Base-by-base conservation (phyloP, 208 protist genomes). In the Trypanosoma brucei region DNA sequence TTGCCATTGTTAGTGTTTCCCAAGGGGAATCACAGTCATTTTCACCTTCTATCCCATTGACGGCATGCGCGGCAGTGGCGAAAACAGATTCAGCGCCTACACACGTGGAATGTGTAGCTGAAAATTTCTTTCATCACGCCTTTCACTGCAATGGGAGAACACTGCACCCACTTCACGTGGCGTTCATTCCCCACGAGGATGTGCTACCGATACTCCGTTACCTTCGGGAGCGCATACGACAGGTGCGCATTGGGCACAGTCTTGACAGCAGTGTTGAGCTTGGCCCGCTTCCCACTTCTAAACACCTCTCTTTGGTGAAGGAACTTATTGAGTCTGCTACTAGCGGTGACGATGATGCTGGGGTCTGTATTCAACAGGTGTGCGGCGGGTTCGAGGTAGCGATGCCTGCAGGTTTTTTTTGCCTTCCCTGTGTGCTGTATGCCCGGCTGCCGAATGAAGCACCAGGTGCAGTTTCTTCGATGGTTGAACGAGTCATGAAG, bases 321-420 rank as follows among this genome's bases (percentile, higher is more conserved):
- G 61, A 49, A 8, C 42, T 46, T n/a, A 37, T 76, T 13, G 62
- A 65, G 35, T 40, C 36, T 0, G 48, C 46, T 8, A 49, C 55
- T 5, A 64, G 49, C 11, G 54, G 50, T 35, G 33, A 51, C 33
- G 22, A 33, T 59, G n/a, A 14, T 39, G 22, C 22, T 22, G 48
- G 50, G 8, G 13, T 69, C 4, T 46, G 37, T 13, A 64, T 75
- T 51, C 50, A 66, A 35, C 75, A 81, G 33, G 75, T 72, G 0
- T 75, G 70, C 37, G 77, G 77, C 13, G 77, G 77, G 13, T 79
- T 79, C 62, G 74, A 71, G 6, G 61, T 61, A 1, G 65, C 64
- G 9, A 63, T 53, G 38, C 65, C 70, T 51, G 59, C 67, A 14
- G 66, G 71, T 9, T 67, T 60, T n/a, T 83, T 79, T 54, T 52